Evolutionary conservation across 441 rosid genomes (phyloP).

Genomic region (Eutrema salsugineum): DNA sequence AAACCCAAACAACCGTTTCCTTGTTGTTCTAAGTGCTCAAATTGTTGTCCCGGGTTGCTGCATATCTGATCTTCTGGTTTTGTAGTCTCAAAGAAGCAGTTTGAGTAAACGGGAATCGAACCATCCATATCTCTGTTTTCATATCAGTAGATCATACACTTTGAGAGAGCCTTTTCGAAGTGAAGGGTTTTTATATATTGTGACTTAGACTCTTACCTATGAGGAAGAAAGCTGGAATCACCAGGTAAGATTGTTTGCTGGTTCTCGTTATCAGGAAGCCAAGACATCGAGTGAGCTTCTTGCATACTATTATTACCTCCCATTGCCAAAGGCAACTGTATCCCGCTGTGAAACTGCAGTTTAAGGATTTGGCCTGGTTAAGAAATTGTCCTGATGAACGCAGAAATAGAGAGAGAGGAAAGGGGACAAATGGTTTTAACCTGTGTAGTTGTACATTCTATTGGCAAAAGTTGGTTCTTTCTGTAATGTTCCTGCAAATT

Average conservation of each 20-base stretch:
- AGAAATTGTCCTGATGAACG: not conserved
- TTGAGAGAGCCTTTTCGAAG: not conserved
- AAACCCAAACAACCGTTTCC: constrained; percentile 44
- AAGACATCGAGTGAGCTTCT: constrained; percentile 58
- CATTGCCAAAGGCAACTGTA: constrained; percentile 54
- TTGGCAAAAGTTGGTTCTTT: constrained; percentile 53
- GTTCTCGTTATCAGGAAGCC: constrained; percentile 66
- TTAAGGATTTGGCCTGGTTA: constrained; percentile 17
- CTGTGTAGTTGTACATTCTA: constrained; percentile 52
- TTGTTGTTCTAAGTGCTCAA: constrained; percentile 47
- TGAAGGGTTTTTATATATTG: not conserved
- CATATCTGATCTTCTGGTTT: constrained; percentile 52
- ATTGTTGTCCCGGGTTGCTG: constrained; percentile 42
- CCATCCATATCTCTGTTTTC: constrained; percentile 51
- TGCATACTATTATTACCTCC: constrained; percentile 42
- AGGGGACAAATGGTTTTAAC: constrained; percentile 28
- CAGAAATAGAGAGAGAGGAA: not conserved
- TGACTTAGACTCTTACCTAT: constrained; percentile 41
- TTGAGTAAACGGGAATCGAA: constrained; percentile 50
- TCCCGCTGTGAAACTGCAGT: constrained; percentile 59
- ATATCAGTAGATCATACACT: constrained; percentile 6
- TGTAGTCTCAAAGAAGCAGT: constrained; percentile 44
- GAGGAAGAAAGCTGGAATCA: constrained; percentile 52
- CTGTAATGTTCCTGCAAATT: constrained; percentile 52
- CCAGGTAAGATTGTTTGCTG: constrained; percentile 54